Conservation (phyloP, 2,329 filamentous ascomycete species). For the Pseudogymnoascus sp. region DNA sequence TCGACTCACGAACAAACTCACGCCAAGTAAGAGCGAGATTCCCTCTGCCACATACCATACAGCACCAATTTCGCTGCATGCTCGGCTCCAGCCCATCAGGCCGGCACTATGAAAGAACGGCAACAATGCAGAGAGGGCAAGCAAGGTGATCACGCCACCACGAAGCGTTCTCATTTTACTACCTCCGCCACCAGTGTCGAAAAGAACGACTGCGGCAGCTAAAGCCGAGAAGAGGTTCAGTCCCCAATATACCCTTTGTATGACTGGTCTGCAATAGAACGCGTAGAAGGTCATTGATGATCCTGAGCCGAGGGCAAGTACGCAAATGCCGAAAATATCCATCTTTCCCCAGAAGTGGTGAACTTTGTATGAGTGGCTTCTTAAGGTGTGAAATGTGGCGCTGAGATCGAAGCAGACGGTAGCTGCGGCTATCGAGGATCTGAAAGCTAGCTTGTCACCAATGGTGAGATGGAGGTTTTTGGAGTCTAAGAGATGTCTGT, state of each 20-base stretch:
- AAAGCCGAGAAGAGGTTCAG: background rate
- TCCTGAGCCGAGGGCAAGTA: too few species aligned
- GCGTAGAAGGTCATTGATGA: conserved; percentile 25
- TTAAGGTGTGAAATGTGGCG: conserved; percentile 27
- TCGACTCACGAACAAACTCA: conserved; percentile 30
- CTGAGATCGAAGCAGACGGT: conserved; percentile 17
- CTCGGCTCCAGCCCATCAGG: conserved; percentile 24
- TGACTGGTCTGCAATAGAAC: conserved; percentile 23
- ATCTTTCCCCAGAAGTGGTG: conserved; percentile 28
- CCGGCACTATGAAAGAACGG: conserved; percentile 26
- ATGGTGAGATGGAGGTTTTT: background rate
- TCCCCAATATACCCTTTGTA: background rate
- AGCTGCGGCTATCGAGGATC: background rate
- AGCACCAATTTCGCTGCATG: conserved; percentile 20
- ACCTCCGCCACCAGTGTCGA: conserved; percentile 27
- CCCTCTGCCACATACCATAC: conserved; percentile 25
- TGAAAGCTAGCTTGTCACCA: background rate
- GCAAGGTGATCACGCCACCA: conserved; percentile 24
- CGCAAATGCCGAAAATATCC: conserved; percentile 28
- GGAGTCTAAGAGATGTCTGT: background rate
- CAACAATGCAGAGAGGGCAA: conserved; percentile 29
- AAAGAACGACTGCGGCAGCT: conserved; percentile 12
- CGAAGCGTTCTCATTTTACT: conserved; percentile 25
- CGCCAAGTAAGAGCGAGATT: conserved; percentile 19
- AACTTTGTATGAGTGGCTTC: conserved; percentile 29